Evolutionary conservation across 2,329 filamentous ascomycete species (phyloP), one percentile per base, ranked within the genome.

Genomic region (Trichoderma sp.): DNA sequence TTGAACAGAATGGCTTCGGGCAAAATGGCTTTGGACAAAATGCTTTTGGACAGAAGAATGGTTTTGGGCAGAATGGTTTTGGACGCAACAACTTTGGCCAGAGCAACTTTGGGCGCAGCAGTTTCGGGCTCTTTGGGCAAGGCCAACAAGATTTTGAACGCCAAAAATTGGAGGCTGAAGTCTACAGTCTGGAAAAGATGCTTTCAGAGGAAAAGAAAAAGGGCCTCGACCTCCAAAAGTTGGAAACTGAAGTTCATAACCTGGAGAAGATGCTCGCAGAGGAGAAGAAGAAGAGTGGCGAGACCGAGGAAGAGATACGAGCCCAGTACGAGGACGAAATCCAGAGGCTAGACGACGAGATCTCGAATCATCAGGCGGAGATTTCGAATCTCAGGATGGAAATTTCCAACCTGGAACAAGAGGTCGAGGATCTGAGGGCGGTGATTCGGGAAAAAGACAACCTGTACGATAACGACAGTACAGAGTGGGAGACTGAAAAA

Each of bases 361-460:
- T 92, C 27, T 91, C 89, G 71, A 56, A 24, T 21, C n/a, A 56
- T 56, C 50, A 56, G 21, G 50, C 50, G n/a, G n/a, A 56, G 50
- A 56, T 56, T 12, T 56, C 50, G 11, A 24, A 56, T 24, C 50
- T 56, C n/a, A 56, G 21, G 50, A 24, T 21, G 21, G 45, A 56
- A 14, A 56, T 24, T 56, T 14, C 11, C n/a, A 56, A 24, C 21
- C 11, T 56, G 50, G n/a, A 56, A n/a, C 4, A 11, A 21, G 50
- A 56, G 50, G 21, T 56, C n/a, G 11, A 6, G 50, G 86, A 88
- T 71, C 85, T 93, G 5, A 90, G 92, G 75, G 89, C 91, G 24
- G 89, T 93, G 77, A 87, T 93, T 38, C 89, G 91, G 78, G 91
- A 93, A 78, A 93, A 92, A 78, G 91, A 94, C 79, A 92, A 91